phyloP scores from a whole-genome alignment of 2,329 filamentous ascomycete genomes.

The Coniochaeta sp. region DNA sequence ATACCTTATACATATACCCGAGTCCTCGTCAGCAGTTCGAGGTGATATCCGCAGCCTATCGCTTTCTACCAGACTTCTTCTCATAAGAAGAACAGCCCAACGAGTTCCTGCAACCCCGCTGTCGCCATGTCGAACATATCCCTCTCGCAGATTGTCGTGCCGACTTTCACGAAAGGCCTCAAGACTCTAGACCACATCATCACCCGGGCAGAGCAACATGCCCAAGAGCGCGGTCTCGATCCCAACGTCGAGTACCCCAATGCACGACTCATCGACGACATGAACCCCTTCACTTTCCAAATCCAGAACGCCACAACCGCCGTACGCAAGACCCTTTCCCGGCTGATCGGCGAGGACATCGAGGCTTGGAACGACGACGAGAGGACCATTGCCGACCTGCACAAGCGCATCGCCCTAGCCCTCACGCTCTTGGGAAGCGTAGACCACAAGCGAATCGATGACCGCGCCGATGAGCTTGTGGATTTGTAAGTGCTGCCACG shows the following conservation, averaged over 20 bases:
- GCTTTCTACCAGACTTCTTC: too few relatives aligned
- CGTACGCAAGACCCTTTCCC: slow-evolving; percentile 17
- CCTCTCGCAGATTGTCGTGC: slow-evolving; percentile 19
- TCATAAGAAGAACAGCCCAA: too few relatives aligned
- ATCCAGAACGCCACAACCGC: slow-evolving; percentile 22
- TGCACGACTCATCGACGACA: slow-evolving; percentile 23
- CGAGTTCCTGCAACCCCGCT: neutral
- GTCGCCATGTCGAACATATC: slow-evolving; percentile 16
- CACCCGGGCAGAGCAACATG: slow-evolving; percentile 16
- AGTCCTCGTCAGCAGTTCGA: too few relatives aligned
- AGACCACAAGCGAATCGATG: slow-evolving; percentile 8
- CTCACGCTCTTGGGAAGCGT: slow-evolving; percentile 11
- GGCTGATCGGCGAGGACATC: slow-evolving; percentile 16
- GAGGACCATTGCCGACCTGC: slow-evolving; percentile 12
- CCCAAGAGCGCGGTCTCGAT: slow-evolving; percentile 16
- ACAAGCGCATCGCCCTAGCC: slow-evolving; percentile 9
- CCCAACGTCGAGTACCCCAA: slow-evolving; percentile 17
- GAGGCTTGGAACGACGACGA: slow-evolving; percentile 15
- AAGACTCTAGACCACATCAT: slow-evolving; percentile 22
- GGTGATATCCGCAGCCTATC: too few relatives aligned
- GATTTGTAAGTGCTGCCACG: slow-evolving; percentile 11
- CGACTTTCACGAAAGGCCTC: slow-evolving; percentile 21
- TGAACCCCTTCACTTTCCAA: slow-evolving; percentile 25
- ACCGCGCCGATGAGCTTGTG: slow-evolving; percentile 8
- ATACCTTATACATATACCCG: too few relatives aligned